These are phyloP conservation scores for Colletotrichum godetiae DNA, from an alignment of 2,329 filamentous ascomycete genomes.

Conservation along the genomic window DNA sequence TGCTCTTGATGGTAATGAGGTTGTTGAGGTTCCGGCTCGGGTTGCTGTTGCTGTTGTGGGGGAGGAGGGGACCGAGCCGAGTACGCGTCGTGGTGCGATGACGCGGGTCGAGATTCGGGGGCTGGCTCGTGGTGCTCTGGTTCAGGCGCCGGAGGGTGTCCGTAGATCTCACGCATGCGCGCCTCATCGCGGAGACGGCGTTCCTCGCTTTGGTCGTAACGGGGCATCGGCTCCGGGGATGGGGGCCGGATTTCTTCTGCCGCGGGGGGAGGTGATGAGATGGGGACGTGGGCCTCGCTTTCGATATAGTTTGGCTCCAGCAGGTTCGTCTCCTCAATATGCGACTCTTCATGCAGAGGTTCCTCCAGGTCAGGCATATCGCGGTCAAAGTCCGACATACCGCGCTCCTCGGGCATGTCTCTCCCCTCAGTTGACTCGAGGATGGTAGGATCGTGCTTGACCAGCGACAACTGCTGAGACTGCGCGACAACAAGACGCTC, in stretches of 20 bases:
- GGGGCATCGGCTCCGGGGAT: slow-evolving; percentile 24
- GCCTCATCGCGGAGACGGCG: slow-evolving; percentile 59
- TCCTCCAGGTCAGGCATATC: slow-evolving; percentile 22
- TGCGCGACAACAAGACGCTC: slow-evolving; percentile 63
- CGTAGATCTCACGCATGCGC: slow-evolving; percentile 66
- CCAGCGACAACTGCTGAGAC: slow-evolving; percentile 49
- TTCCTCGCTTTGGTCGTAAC: slow-evolving; percentile 43
- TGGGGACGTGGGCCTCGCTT: not conserved
- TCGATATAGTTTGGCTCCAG: slow-evolving; percentile 28
- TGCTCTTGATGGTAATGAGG: slow-evolving; percentile 33
- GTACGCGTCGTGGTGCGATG: slow-evolving; percentile 8
- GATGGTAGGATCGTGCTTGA: slow-evolving; percentile 45
- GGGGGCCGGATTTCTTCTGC: not conserved
- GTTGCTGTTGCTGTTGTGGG: slow-evolving; percentile 10
- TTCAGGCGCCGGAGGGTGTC: slow-evolving; percentile 41
- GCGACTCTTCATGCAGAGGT: not conserved
- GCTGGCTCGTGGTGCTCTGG: slow-evolving; percentile 30
- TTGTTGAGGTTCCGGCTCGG: slow-evolving; percentile 34
- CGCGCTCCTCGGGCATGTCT: slow-evolving; percentile 33
- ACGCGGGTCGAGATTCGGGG: slow-evolving; percentile 27
- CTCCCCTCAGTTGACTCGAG: slow-evolving; percentile 35
- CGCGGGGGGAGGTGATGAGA: slow-evolving; percentile 10
- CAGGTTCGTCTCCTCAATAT: slow-evolving; percentile 22
- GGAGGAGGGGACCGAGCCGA: not conserved
- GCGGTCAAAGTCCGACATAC: slow-evolving; percentile 16